Base-by-base conservation (phyloP, 768 basidiomycete genomes). In the Calocera cornea region DNA sequence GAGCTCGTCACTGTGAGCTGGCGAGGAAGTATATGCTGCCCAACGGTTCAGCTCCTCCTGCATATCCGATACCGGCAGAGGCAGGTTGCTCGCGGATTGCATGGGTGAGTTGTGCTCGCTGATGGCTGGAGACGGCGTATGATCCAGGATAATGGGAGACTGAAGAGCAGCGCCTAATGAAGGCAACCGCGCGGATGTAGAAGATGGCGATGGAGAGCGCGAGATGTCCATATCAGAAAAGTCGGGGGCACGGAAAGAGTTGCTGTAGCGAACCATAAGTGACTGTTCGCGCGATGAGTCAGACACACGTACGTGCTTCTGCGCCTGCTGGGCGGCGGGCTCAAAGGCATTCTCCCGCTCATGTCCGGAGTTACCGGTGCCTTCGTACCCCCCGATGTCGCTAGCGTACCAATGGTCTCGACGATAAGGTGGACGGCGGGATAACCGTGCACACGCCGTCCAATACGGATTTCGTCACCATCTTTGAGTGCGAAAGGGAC, bases 201-300 rank as follows among this genome's bases (percentile, higher is more conserved):
- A 27, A 29, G 31, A 60, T 16, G 54, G 54, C 8, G 54, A 60
- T 29, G 54, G 24, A 19, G 54, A 60, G 19, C 54, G 54, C 7
- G 54, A 60, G 54, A 60, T 27, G 54, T 60, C 54, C 54, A 60
- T 60, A 19, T 60, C 54, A 33, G 54, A 60, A 19, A 60, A 60
- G 19, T 60, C 54, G 31, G 54, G 54, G 10, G 54, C 54, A 60
- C 54, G 54, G 54, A 60, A 60, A 5, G 54, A 60, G 54, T 60
- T 60, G 8, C 54, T 60, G 24, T 22, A 29, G 11, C 24, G 31
- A 10, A 29, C 54, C 7, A 16, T 60, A 27, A 33, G 31, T 60
- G 44, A 27, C 31, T 60, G 16, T 16, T 16, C 54, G 31, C 31
- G 54, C 14, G 31, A 47, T 47, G 54, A 33, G 27, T 27, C 54